Evolutionary conservation across 345 rosid species (phyloP).

Genomic region (Populus pruinosa): DNA sequence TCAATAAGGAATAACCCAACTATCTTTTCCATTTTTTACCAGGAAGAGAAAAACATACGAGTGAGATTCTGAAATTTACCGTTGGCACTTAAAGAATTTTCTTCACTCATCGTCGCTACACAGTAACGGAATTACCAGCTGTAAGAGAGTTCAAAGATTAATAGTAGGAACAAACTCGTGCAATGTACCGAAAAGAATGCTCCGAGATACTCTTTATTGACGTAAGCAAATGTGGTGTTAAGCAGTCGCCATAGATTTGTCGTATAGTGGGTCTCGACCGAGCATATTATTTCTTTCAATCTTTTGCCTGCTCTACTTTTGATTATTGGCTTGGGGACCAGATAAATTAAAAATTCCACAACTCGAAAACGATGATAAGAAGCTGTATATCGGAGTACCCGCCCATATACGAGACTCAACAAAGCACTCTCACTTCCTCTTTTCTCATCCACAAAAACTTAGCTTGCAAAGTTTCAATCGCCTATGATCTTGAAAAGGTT

Average conservation of each 20-base stretch:
- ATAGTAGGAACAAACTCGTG: no score
- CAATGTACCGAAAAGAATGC: neutral
- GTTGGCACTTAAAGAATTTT: no score
- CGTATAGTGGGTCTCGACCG: neutral
- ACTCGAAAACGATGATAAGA: neutral
- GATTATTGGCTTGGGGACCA: neutral
- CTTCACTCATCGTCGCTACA: no score
- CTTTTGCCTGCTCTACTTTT: neutral
- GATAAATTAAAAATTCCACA: neutral
- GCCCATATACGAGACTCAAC: neutral
- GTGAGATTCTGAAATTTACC: no score
- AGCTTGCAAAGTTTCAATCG: neutral
- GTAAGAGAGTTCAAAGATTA: neutral
- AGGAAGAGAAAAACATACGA: no score
- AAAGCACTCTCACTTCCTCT: neutral
- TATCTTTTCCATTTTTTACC: no score
- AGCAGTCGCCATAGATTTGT: constrained; percentile 19
- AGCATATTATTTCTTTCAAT: no score
- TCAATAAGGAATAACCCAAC: no score
- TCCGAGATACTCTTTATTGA: neutral
- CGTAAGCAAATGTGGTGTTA: constrained; percentile 2
- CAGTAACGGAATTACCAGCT: neutral
- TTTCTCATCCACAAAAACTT: no score
- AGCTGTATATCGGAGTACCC: neutral
- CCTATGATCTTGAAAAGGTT: no score